Evolutionary conservation across 305 asterid species (phyloP).

Genomic region (Stenogyne calaminthoides): DNA sequence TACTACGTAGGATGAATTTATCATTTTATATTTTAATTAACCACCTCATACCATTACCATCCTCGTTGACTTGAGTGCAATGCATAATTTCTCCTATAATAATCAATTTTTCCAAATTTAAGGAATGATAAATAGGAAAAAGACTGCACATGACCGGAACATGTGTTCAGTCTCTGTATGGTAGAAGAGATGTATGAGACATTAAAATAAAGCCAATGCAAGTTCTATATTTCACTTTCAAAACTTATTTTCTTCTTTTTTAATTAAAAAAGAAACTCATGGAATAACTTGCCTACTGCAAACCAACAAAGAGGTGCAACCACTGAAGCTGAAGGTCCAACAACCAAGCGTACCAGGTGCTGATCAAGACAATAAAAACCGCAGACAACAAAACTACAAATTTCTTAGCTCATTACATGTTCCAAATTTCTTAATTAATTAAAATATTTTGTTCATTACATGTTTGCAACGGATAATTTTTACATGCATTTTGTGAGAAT

Average conservation of each 20-base stretch:
- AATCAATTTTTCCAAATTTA: background rate
- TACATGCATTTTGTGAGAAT: too few species aligned
- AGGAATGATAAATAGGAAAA: background rate
- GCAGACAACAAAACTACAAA: constrained; percentile 22
- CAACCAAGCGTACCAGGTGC: constrained; percentile 14
- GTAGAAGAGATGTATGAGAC: background rate
- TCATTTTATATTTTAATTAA: too few species aligned
- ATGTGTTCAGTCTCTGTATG: background rate
- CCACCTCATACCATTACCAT: too few species aligned
- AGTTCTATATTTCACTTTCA: background rate
- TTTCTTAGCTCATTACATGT: too few species aligned
- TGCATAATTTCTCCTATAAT: too few species aligned
- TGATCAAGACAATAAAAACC: background rate
- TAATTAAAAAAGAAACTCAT: background rate
- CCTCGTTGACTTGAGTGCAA: too few species aligned
- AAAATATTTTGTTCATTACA: too few species aligned
- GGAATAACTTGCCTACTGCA: constrained; percentile 21
- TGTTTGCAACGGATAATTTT: too few species aligned
- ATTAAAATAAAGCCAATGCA: background rate
- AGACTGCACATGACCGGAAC: background rate
- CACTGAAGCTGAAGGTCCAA: constrained; percentile 27
- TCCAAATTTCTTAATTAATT: too few species aligned
- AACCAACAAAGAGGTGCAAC: constrained; percentile 28
- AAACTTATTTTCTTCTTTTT: background rate
- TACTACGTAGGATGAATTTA: too few species aligned